Conservation (phyloP, 2,329 filamentous ascomycete genomes). For the Botrytis tulipae region DNA sequence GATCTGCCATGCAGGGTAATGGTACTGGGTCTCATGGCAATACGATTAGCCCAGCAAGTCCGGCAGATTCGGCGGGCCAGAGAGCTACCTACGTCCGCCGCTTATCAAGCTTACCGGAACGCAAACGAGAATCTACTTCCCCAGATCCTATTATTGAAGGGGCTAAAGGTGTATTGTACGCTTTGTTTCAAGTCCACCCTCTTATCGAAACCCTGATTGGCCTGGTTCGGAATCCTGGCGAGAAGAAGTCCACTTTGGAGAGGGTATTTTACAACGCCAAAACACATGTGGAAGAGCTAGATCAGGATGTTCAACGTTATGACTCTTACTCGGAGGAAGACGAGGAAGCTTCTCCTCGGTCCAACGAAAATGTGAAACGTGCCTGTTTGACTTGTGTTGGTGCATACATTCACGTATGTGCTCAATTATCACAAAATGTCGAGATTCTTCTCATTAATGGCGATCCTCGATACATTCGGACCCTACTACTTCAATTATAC, state of each 20-base stretch:
- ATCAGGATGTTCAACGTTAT: conserved; percentile 63
- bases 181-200: conserved; percentile 66
- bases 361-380: conserved; percentile 62
- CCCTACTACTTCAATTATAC: conserved; percentile 61
- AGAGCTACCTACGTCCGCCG: conserved; percentile 61
- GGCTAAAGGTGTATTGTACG: conserved; percentile 65
- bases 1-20: conserved; percentile 62
- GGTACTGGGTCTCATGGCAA: conserved; percentile 33
- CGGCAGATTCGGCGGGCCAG: conserved; percentile 55
- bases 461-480: conserved; percentile 65
- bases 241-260: conserved; percentile 62
- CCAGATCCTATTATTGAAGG: conserved; percentile 62
- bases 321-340: conserved; percentile 52
- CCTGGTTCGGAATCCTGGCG: conserved; percentile 58
- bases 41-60: conserved; percentile 54
- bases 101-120: conserved; percentile 60
- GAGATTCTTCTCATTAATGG: conserved; percentile 64
- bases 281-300: conserved; percentile 63
- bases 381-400: conserved; percentile 62
- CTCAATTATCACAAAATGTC: conserved; percentile 58
- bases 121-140: conserved; percentile 59
- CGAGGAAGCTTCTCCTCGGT: conserved; percentile 47
- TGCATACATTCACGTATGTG: conserved; percentile 65
- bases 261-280: conserved; percentile 68
- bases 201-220: conserved; percentile 65